Evolutionary conservation across 331 rosid genomes (phyloP), one percentile per base, ranked within the genome.

Genomic region (Arachis monticola): DNA sequence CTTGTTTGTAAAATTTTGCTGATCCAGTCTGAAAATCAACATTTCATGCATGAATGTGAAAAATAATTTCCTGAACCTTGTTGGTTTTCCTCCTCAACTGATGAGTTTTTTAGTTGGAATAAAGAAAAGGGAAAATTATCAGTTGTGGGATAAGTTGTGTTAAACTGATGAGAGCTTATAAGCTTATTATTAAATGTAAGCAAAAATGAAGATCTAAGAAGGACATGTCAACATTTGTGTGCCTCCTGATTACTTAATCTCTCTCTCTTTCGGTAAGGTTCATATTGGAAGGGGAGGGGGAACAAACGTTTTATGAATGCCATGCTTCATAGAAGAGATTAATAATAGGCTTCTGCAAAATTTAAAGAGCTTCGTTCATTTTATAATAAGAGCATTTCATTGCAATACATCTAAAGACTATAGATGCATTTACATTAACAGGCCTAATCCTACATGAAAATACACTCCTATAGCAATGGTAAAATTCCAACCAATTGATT

Each of bases 1-100:
- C 48, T 61, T 61, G 66, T 51, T 60, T 72, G 13, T 70, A 41
- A 22, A 52, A 31, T 44, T 44, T 57, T 57, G 61, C 44, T 59
- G 13, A 58, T 59, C 46, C 59, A 10, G 47, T 52, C 45, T 59
- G 63, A 59, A 46, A 58, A 75, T 57, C 10, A 13, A 10, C 61
- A 45, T 32, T 44, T n/a, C 68, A 31, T 48, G 40, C 60, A 62
- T 76, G 44, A 42, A 58, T 59, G 27, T 58, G 13, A 48, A 11
- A 63, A 13, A 51, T 31, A 13, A 22, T 56, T 31, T 53, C n/a
- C 48, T 67, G 51, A 59, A 32, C 46, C 60, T 59, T 66, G 63
- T 6, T 42, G 59, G 32, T 66, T 66, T 65, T 6, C 27, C 30
- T 11, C 68, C 38, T 60, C 17, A 2, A 13, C 47, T 46, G 60